Base-by-base conservation (phyloP, 495 filamentous ascomycete species). In the Venustampulla echinocandica region DNA sequence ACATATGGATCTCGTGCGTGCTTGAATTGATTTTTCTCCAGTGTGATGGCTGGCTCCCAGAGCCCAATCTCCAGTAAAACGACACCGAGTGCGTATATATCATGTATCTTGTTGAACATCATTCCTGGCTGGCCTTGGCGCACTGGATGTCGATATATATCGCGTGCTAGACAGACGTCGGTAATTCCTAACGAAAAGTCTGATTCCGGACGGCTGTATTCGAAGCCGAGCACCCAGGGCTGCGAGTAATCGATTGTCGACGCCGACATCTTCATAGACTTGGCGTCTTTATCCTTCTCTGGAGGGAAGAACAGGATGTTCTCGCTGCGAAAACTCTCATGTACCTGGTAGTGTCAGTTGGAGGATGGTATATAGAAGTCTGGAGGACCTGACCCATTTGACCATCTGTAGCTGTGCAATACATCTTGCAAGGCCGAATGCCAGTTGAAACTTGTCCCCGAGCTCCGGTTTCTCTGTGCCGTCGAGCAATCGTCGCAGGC, bases 51-150 rank as follows among this genome's bases (percentile, higher is more conserved):
- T 10, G 53, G 53, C 25, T 57, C 50, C 46, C 47, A 49, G 17
- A 48, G 46, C 27, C 56, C 58, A 27, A 60, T 62, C 34, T 62
- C 60, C 4, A 62, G 58, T n/a, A 64, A 33, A 19, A 58, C 52
- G 9, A 56, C 54, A 19, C 56, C 53, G 9, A 64, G 28, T 20
- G 54, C 49, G 39, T 82, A 82, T 22, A 82, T 76, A 47, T 82
- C 79, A 56, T 83, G 78, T 47, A 57, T 30, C 39, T 61, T 60
- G 37, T 35, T 58, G 44, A 64, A 64, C 1, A 27, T 25, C 7
- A 38, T 42, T 27, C 41, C 48, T 2, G 62, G 62, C 11, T 39
- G 33, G 4, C 61, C 61, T 43, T 58, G 53, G 7, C 63, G 45
- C 11, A 55, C 57, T 22, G 60, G 63, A 43, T 64, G 62, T 3